Percentiles rank a stretch among this genome's conserved stretches.
Conservation (phyloP, 345 rosid species). For the Dimocarpus longan region DNA sequence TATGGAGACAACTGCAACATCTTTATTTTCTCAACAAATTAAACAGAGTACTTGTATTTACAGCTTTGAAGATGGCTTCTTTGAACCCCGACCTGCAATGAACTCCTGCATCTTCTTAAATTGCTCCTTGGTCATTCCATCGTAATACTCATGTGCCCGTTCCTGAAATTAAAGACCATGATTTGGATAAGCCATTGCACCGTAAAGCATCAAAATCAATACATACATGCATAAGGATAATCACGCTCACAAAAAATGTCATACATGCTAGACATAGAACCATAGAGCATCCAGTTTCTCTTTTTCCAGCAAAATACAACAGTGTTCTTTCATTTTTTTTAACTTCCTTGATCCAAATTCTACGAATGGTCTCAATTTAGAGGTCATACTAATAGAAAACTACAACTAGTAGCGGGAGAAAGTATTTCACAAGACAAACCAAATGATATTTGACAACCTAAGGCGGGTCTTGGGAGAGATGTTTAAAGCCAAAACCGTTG, state of each 20-base stretch:
- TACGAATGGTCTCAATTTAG: neutral
- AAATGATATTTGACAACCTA: neutral
- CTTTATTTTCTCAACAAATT: too few relatives aligned
- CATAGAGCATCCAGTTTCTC: neutral
- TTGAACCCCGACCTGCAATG: conserved; percentile 66
- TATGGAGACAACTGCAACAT: too few relatives aligned
- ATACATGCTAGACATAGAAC: neutral
- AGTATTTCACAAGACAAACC: too few relatives aligned
- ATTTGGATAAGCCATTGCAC: neutral
- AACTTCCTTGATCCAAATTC: neutral
- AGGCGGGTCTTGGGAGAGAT: neutral
- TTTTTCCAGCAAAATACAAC: neutral
- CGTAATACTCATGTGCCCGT: conserved; percentile 73
- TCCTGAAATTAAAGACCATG: conserved; percentile 45
- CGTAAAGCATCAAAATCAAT: neutral
- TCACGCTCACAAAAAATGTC: neutral
- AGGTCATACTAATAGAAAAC: neutral
- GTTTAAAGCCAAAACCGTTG: neutral
- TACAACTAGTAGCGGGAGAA: neutral
- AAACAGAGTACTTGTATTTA: conserved; percentile 25
- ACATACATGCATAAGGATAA: neutral
- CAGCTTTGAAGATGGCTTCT: conserved; percentile 64
- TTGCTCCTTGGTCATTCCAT: conserved; percentile 84
- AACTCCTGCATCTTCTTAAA: conserved; percentile 97
- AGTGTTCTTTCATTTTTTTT: neutral